Conservation (phyloP, 345 rosid genomes). For the Citrus trifoliata region DNA sequence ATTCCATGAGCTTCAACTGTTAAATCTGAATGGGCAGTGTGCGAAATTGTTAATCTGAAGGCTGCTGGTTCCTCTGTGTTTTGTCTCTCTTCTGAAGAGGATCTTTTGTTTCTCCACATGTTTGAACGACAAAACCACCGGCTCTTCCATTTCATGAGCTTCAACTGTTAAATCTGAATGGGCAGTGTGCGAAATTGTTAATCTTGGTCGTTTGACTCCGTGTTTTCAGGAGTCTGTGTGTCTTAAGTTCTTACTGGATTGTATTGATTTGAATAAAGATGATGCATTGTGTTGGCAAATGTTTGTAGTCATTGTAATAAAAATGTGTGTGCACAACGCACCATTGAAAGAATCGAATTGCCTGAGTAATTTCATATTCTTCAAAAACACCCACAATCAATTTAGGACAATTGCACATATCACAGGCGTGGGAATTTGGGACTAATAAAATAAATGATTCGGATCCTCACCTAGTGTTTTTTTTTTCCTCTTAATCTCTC, state of each 20-base stretch:
- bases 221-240: neutral
- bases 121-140: no score
- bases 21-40: no score
- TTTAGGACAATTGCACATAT: neutral
- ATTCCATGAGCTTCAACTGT: neutral
- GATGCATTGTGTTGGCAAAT: neutral
- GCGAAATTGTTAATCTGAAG: no score
- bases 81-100: neutral
- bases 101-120: neutral
- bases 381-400: neutral
- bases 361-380: neutral
- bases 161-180: no score
- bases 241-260: neutral
- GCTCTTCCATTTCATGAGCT: neutral
- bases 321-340: no score
- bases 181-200: no score
- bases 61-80: neutral
- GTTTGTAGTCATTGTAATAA: no score
- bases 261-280: neutral
- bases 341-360: neutral
- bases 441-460: no score
- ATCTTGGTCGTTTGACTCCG: no score
- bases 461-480: accelerated
- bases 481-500: no score
- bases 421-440: no score